A percentile compares a stretch with the other conserved stretches of the same genome.
phyloP scores from a whole-genome alignment of 2,329 filamentous ascomycete genomes.

The Alternaria incomplexa region DNA sequence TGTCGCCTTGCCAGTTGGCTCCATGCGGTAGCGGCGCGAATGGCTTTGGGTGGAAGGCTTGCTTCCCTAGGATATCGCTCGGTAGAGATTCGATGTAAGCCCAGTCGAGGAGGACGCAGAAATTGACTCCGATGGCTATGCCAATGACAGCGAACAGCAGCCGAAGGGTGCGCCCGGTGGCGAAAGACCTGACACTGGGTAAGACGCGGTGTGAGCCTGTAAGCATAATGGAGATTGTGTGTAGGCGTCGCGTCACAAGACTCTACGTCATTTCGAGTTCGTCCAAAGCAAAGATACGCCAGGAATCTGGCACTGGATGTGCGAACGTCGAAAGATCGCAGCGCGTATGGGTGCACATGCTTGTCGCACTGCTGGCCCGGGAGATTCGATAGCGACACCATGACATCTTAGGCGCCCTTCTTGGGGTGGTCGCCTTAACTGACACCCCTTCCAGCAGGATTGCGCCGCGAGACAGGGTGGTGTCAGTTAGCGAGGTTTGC shows the following conservation, averaged over 20 bases:
- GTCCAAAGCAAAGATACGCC: background rate
- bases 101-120: background rate
- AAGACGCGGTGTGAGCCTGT: background rate
- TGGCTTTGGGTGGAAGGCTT: background rate
- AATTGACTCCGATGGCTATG: background rate
- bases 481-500: background rate
- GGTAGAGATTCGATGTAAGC: fast-evolving
- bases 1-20: background rate
- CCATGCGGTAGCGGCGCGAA: background rate
- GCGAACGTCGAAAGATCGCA: background rate
- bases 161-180: background rate
- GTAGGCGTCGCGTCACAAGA: background rate
- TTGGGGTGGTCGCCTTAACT: background rate
- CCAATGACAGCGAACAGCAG: background rate
- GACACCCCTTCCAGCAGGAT: background rate
- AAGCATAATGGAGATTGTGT: background rate
- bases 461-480: background rate
- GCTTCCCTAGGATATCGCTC: background rate
- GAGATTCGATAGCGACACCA: background rate
- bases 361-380: background rate
- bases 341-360: background rate
- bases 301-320: background rate
- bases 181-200: background rate
- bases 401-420: background rate
- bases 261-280: background rate